phyloP scores from a whole-genome alignment of 768 basidiomycete species.

The Tricholoma sp. region DNA sequence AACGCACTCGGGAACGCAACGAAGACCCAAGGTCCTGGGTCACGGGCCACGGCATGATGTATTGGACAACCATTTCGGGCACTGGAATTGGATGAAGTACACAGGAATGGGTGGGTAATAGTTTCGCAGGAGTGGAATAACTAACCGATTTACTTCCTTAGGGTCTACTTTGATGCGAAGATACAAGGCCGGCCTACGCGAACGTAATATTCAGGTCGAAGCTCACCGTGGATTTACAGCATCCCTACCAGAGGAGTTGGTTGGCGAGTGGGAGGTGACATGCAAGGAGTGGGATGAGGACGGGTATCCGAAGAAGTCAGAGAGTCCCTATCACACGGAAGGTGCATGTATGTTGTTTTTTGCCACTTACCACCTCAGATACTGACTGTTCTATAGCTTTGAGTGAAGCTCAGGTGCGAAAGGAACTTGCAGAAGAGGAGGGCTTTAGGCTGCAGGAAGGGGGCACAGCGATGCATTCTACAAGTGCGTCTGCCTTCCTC shows the following conservation, averaged over 20 bases:
- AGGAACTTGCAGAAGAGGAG: background rate
- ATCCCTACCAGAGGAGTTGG: background rate
- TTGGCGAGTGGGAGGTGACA: too few species aligned
- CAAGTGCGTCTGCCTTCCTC: background rate
- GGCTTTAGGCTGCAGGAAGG: background rate
- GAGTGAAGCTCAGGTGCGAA: too few species aligned
- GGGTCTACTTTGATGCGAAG: background rate
- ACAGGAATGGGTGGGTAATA: background rate
- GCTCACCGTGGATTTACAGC: background rate
- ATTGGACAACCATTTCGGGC: conserved; percentile 3
- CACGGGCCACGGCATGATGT: conserved; percentile 3
- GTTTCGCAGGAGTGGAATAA: background rate
- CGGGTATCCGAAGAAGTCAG: background rate
- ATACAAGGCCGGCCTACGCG: background rate
- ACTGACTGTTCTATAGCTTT: background rate
- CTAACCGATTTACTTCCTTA: background rate
- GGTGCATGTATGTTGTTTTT: background rate
- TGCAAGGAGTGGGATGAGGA: background rate
- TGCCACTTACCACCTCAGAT: background rate
- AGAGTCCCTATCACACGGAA: background rate
- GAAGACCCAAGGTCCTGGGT: too few species aligned
- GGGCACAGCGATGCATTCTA: background rate
- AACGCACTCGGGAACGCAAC: too few species aligned
- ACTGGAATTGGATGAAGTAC: background rate
- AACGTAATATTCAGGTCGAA: background rate